phyloP scores from a whole-genome alignment of 2,329 filamentous ascomycete genomes.

The Cordyceps tenuipes region DNA sequence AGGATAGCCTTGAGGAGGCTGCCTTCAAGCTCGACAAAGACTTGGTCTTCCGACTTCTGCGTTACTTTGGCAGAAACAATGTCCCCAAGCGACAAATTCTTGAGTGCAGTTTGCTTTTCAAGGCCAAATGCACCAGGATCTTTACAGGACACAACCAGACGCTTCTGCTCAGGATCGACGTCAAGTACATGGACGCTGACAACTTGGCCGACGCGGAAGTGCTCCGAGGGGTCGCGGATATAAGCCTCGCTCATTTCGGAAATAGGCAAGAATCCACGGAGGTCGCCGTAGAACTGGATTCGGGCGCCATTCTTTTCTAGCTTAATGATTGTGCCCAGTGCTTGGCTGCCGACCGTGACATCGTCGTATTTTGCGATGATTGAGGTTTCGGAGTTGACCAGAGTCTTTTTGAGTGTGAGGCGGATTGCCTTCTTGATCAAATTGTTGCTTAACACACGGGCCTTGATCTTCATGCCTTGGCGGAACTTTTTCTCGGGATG shows the following conservation, averaged over 20 bases:
- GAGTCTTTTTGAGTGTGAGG: conserved; percentile 86
- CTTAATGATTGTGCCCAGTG: conserved; percentile 80
- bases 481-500: conserved; percentile 96
- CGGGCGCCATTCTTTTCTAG: conserved; percentile 71
- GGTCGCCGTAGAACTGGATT: conserved; percentile 80
- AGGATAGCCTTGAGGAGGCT: conserved; percentile 71
- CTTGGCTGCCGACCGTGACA: conserved; percentile 65
- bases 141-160: conserved; percentile 87
- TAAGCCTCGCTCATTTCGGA: conserved; percentile 98
- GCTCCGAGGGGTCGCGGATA: conserved; percentile 79
- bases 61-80: conserved; percentile 70
- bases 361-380: conserved; percentile 71
- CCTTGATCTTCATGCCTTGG: conserved; percentile 75
- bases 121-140: conserved; percentile 69
- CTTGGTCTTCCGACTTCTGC: conserved; percentile 70
- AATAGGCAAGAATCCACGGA: conserved; percentile 82
- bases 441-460: conserved; percentile 75
- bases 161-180: conserved; percentile 60
- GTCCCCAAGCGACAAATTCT: conserved; percentile 63
- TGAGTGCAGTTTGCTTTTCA: conserved; percentile 66
- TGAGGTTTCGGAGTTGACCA: conserved; percentile 81
- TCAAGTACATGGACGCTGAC: conserved; percentile 83
- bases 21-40: conserved; percentile 67
- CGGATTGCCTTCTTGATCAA: conserved; percentile 68
- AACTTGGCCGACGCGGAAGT: conserved; percentile 86